Conservation (phyloP, 164 flowering plant species). For the Vitis rotundifolia region DNA sequence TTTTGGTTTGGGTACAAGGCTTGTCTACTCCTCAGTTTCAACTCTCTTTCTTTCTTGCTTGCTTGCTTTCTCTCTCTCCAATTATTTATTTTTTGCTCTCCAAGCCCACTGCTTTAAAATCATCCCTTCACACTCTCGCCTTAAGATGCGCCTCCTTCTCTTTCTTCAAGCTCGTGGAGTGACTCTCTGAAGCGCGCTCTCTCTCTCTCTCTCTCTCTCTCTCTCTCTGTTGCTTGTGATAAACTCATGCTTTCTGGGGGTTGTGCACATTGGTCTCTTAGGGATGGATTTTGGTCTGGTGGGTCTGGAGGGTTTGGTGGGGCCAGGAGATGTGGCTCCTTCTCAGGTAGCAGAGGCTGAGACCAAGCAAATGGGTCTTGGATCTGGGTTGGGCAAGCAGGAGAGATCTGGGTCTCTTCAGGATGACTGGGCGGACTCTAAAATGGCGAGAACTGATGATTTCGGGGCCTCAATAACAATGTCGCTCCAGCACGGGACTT, state of each 20-base stretch:
- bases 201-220: constrained; percentile 9
- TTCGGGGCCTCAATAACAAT: constrained; percentile 32
- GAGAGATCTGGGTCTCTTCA: constrained; percentile 30
- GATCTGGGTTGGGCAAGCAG: constrained; percentile 48
- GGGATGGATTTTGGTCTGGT: constrained; percentile 58
- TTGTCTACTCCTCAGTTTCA: constrained; percentile 12
- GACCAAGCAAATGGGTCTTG: constrained; percentile 34
- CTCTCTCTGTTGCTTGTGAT: constrained; percentile 2
- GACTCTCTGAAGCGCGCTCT: not conserved
- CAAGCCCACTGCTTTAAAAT: constrained; percentile 16
- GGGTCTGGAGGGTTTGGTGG: constrained; percentile 44
- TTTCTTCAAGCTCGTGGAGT: not conserved
- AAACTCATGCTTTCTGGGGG: constrained; percentile 22
- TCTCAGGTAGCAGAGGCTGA: constrained; percentile 27
- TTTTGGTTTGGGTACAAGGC: constrained; percentile 8
- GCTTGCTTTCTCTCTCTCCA: constrained; percentile 22
- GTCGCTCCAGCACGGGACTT: constrained; percentile 35
- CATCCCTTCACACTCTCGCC: constrained; percentile 7
- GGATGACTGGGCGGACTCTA: constrained; percentile 51
- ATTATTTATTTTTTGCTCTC: constrained; percentile 19
- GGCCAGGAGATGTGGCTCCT: constrained; percentile 30
- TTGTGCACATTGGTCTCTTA: constrained; percentile 20
- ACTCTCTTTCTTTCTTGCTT: constrained; percentile 10
- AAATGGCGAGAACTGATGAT: constrained; percentile 44
- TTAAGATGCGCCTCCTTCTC: constrained; percentile 14